Base-by-base conservation (phyloP, 1,284 basidiomycete genomes). In the Apiotrichum brassicae region DNA sequence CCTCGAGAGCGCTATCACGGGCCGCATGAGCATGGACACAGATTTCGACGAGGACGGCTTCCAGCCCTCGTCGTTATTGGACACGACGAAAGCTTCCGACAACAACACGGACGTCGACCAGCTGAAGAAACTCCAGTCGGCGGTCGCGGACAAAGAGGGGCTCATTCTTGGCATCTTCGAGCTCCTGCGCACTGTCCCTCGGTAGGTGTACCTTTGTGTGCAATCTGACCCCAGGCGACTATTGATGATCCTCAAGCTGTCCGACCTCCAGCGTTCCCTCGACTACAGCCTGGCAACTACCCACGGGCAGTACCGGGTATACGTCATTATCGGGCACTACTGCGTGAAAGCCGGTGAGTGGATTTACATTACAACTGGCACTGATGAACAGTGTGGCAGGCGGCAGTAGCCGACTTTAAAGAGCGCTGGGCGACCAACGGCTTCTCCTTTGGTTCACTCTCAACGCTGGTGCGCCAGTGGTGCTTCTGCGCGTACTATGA, bases 271-370 rank as follows among this genome's bases (percentile, higher is more conserved):
- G 33, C 77, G 86, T 80, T 69, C 62, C 0, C 68, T 80, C 11
- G 79, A 80, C 55, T 63, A 68, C n/a, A 73, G 75, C 42, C 61
- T 81, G 35, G 71, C 76, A 22, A 80, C 79, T 0, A 80, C 79
- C 0, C 79, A 80, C 58, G 76, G 76, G 6, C 66, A 86, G 79
- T 77, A 83, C 53, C 85, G 92, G 12, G 82, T 95, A 63, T 98
- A 97, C 71, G 71, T 97, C 34, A 87, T 97, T 53, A 86, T 87
- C 6, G 92, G 92, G 0, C 86, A 89, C 61, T 95, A 89, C 71
- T 97, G 94, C 70, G 80, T 84, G 41, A 36, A 61, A 51, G 65
- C 68, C 14, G 59, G 65, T 64, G 24, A 48, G 64, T 61, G 3
- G 2, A 13, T 6, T 8, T 8, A 18, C n/a, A 4, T 16, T 14